phyloP scores from a whole-genome alignment of 257 asterid species.

The Gentiana straminea region DNA sequence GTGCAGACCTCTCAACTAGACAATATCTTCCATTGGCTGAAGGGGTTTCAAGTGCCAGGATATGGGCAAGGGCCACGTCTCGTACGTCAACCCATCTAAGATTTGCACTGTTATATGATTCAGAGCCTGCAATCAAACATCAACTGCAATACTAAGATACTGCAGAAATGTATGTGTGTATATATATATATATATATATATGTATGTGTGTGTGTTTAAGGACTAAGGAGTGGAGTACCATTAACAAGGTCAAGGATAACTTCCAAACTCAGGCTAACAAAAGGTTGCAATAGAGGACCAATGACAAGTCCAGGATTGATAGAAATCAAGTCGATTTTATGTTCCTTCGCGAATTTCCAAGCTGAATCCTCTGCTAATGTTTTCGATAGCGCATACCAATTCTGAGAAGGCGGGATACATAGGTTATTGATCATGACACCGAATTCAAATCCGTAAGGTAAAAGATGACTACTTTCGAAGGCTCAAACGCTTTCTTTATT shows the following conservation, averaged over 20 bases:
- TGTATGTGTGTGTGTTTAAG: too few species aligned
- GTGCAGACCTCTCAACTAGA: constrained; percentile 44
- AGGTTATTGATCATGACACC: neutral
- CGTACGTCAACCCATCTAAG: constrained; percentile 58
- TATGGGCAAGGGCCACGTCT: constrained; percentile 71
- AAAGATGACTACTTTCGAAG: neutral
- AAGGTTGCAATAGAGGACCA: constrained; percentile 55
- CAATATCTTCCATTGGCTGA: constrained; percentile 64
- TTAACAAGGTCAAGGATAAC: neutral
- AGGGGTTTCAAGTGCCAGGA: constrained; percentile 56
- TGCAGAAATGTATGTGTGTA: neutral
- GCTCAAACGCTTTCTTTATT: neutral
- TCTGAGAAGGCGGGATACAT: constrained; percentile 13
- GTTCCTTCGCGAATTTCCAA: constrained; percentile 35
- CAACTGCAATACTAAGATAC: neutral
- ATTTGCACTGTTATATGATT: constrained; percentile 23
- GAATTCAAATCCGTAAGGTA: too few species aligned
- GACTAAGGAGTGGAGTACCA: neutral
- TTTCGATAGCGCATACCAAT: constrained; percentile 42
- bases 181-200: too few species aligned
- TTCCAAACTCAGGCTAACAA: neutral
- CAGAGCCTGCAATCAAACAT: constrained; percentile 18
- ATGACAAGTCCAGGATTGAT: constrained; percentile 48
- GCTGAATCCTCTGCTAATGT: constrained; percentile 64
- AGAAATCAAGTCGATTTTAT: constrained; percentile 40